These are phyloP conservation scores for Cyclotella distinguenda DNA, from an alignment of 108 stramenopile genomes.

Conservation along the genomic window DNA sequence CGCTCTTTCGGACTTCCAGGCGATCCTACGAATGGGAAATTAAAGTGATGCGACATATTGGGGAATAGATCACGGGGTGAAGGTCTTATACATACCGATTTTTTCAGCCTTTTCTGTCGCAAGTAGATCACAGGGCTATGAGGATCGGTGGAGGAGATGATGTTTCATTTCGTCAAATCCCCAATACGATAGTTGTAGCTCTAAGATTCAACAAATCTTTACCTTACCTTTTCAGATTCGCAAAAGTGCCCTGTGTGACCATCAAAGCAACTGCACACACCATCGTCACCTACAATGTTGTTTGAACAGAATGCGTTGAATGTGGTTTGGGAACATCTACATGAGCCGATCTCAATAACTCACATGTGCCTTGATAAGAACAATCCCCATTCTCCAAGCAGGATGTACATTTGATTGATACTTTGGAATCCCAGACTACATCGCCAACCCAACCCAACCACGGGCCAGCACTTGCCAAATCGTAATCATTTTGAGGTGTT, in stretches of 20 bases:
- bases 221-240: slow-evolving; percentile 1
- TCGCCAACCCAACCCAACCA: slow-evolving; percentile 4
- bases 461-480: not conserved
- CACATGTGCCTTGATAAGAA: slow-evolving; percentile 3
- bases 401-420: not conserved
- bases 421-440: not conserved
- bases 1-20: not conserved
- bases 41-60: too few species aligned
- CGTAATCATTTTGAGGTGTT: not conserved
- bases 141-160: not conserved
- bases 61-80: too few species aligned
- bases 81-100: slow-evolving; percentile 10
- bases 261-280: not conserved
- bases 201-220: not conserved
- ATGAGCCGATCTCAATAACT: not conserved
- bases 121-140: not conserved
- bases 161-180: too few species aligned
- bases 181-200: not conserved
- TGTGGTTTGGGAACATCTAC: not conserved
- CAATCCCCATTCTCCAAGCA: not conserved
- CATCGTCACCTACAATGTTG: not conserved
- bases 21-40: not conserved
- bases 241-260: not conserved
- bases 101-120: slow-evolving; percentile 13
- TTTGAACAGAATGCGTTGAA: not conserved